These are phyloP conservation scores for Primulina eburnea DNA, from an alignment of 257 asterid genomes.

Conservation along the genomic window DNA sequence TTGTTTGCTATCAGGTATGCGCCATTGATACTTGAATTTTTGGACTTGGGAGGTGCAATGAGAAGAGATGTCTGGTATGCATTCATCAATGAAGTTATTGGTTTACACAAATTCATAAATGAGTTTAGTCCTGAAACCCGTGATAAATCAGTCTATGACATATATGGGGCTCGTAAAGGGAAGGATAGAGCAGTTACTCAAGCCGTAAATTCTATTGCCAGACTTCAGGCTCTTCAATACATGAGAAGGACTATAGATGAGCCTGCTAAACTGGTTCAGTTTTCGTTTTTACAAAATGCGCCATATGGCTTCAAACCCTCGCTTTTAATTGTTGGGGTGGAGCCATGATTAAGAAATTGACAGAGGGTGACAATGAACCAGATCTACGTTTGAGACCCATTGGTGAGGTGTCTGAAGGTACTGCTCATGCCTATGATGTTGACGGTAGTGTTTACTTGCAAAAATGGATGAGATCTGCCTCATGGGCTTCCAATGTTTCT, in stretches of 20 bases:
- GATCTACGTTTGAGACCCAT: constrained; percentile 28
- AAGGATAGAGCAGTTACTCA: constrained; percentile 54
- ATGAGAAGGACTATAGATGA: constrained; percentile 75
- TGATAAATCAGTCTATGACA: constrained; percentile 53
- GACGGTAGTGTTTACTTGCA: constrained; percentile 86
- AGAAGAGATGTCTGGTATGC: constrained; percentile 96
- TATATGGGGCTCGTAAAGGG: constrained; percentile 81
- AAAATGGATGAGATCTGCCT: constrained; percentile 85
- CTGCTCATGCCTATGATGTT: constrained; percentile 56
- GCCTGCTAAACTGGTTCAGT: constrained; percentile 75
- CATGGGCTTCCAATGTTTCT: constrained; percentile 77
- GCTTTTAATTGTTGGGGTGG: constrained; percentile 95
- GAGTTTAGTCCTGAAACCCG: constrained; percentile 76
- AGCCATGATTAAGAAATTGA: constrained; percentile 47
- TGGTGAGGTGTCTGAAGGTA: constrained; percentile 45
- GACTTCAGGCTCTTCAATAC: constrained; percentile 87
- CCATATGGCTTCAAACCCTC: constrained; percentile 84
- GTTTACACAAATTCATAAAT: constrained; percentile 58
- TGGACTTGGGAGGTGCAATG: constrained; percentile 89
- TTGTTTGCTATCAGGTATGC: constrained; percentile 42
- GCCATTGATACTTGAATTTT: constrained; percentile 73
- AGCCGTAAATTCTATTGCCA: constrained; percentile 62
- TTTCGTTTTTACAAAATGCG: constrained; percentile 64
- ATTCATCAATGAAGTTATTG: constrained; percentile 66
- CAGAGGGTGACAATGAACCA: constrained; percentile 28